Conservation (phyloP, 2,329 filamentous ascomycete genomes). For the Stemphylium lycopersici region DNA sequence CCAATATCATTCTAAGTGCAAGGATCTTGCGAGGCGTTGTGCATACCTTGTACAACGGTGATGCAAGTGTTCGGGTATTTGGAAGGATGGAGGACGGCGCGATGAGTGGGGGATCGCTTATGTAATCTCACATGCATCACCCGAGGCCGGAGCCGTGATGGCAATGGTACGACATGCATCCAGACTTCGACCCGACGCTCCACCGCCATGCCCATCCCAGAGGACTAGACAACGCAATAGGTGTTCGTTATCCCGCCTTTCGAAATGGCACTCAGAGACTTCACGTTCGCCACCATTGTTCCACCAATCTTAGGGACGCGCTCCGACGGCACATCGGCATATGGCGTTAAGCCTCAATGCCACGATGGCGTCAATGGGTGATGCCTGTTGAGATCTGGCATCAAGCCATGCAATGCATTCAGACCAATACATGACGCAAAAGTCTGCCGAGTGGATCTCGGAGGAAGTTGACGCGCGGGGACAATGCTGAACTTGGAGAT, state of each 20-base stretch:
- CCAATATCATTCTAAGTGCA: no score
- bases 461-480: conserved; percentile 6
- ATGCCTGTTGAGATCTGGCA: conserved; percentile 4
- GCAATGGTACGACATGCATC: not conserved
- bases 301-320: conserved; percentile 9
- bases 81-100: not conserved
- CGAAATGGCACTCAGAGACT: not conserved
- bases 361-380: not conserved
- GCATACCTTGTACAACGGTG: no score
- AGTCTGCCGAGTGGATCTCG: conserved; percentile 11
- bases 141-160: not conserved
- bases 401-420: not conserved
- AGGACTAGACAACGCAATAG: not conserved
- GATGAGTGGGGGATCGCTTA: not conserved
- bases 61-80: no score
- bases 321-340: not conserved
- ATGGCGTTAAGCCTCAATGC: conserved; percentile 1
- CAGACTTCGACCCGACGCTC: not conserved
- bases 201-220: not conserved
- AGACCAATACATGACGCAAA: conserved; percentile 8
- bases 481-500: conserved; percentile 16
- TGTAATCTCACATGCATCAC: not conserved
- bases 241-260: not conserved
- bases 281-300: conserved; percentile 7
- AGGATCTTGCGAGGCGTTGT: no score